Base-by-base conservation (phyloP, 495 filamentous ascomycete genomes). In the Trichoderma reesei region DNA sequence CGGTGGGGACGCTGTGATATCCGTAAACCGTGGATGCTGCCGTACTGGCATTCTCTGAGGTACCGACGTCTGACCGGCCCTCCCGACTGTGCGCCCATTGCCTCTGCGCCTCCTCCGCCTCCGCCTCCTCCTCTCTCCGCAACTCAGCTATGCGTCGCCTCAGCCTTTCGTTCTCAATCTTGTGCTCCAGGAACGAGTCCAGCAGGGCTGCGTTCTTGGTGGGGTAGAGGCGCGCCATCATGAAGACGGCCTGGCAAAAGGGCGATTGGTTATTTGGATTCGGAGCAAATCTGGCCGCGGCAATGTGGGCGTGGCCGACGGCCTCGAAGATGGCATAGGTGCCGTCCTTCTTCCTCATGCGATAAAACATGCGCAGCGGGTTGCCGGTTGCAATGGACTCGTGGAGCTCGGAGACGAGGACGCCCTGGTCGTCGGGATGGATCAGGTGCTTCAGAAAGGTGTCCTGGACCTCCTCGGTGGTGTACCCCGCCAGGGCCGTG, bases 121-220 rank as follows among this genome's bases (percentile, higher is more conserved):
- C 94, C 68, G 92, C 89, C 63, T 87, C 85, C 72, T 96, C 92
- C 74, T 98, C 94, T 67, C 84, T 81, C 68, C 86, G 87, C 46
- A 98, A 80, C 70, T 96, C 91, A 14, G 86, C 85, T 65, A 98
- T 96, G 41, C 89, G 85, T 67, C 90, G 89, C 64, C 81, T 84
- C 44, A 98, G 74, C 18, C 94, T 85, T 74, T 96, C 92, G 69
- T 98, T 97, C 73, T 98, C 94, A 60, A 98, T 92, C 74, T 97
- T 97, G 75, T 97, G 93, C 73, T 98, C 94, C 14, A 98, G 79
- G 66, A 96, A 97, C 0, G 93, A 95, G 73, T 98, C 92, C 60
- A 98, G 75, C 8, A 96, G 78, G 10, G 83, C 85, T 0, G 90
- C 86, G 70, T 91, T 94, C 72, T 88, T 91, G 59, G 88, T 94